Percentiles rank a stretch among this genome's conserved stretches.
Evolutionary conservation across 78 protist genomes (phyloP).

Genomic region (Paulinella micropora): DNA sequence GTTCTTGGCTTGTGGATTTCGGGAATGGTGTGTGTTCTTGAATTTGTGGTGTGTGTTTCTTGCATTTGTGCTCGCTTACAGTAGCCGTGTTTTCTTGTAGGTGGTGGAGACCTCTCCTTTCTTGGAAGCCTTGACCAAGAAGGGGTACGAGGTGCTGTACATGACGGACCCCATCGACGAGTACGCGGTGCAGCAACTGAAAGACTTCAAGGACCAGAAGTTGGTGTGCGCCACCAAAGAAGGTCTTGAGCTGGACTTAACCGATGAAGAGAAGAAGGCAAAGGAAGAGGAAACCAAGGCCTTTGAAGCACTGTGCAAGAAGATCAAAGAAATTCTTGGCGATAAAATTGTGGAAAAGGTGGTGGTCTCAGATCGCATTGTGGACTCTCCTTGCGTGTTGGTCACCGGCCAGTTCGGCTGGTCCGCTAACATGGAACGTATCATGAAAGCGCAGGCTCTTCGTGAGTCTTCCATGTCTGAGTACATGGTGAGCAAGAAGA

Average conservation of each 20-base stretch:
- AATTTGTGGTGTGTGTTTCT: too few species aligned
- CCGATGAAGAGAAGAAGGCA: slow-evolving; percentile 85
- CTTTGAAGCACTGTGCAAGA: slow-evolving; percentile 76
- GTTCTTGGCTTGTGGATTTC: too few species aligned
- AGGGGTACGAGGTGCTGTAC: slow-evolving; percentile 74
- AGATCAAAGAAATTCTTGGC: slow-evolving; percentile 93
- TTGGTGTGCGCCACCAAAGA: slow-evolving; percentile 94
- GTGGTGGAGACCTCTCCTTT: slow-evolving; percentile 62
- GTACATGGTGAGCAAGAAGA: slow-evolving; percentile 90
- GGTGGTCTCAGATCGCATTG: slow-evolving; percentile 70
- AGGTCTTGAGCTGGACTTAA: slow-evolving; percentile 77
- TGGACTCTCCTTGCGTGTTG: slow-evolving; percentile 81
- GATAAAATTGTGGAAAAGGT: slow-evolving; percentile 99
- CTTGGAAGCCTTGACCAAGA: slow-evolving; percentile 58
- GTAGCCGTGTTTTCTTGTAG: too few species aligned
- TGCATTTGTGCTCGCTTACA: too few species aligned
- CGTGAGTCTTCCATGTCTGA: slow-evolving; percentile 81
- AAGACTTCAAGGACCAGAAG: slow-evolving; percentile 96
- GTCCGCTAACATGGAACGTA: slow-evolving; percentile 97
- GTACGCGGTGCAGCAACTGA: slow-evolving; percentile 92
- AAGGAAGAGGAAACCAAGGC: slow-evolving; percentile 35
- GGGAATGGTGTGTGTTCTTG: too few species aligned
- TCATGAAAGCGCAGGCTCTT: slow-evolving; percentile 98
- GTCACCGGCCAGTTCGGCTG: slow-evolving; percentile 94
- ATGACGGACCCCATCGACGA: slow-evolving; percentile 99